Conservation (phyloP, 352 stramenopile genomes). For the Globisporangium emineosum region DNA sequence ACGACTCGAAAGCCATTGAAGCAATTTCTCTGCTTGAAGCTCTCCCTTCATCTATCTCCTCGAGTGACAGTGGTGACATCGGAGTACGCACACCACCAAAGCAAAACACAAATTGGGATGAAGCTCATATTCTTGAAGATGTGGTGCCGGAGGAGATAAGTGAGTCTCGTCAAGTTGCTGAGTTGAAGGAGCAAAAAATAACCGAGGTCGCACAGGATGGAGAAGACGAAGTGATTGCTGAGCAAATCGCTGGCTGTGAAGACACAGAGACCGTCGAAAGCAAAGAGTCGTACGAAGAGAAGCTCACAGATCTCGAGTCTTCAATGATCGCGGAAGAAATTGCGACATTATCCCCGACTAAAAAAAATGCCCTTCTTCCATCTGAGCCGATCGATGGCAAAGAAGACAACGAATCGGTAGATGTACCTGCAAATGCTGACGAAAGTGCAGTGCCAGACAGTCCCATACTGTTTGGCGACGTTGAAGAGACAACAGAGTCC, state of each 20-base stretch:
- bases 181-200: background rate
- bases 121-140: conserved; percentile 10
- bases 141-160: conserved; percentile 16
- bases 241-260: conserved; percentile 9
- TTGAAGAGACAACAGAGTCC: conserved; percentile 7
- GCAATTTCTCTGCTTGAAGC: conserved; percentile 6
- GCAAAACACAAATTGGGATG: background rate
- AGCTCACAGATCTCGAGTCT: conserved; percentile 4
- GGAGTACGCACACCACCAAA: background rate
- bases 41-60: background rate
- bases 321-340: conserved; percentile 17
- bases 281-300: background rate
- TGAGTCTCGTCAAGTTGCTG: background rate
- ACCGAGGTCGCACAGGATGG: background rate
- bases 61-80: background rate
- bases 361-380: background rate
- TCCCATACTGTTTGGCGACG: conserved; percentile 1
- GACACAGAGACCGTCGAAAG: background rate
- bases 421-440: background rate
- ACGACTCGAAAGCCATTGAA: conserved; percentile 8
- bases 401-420: background rate
- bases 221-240: conserved; percentile 14
- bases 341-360: conserved; percentile 9
- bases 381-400: background rate
- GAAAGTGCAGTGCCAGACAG: background rate